These are phyloP conservation scores for Geotrichum cucujoidarum DNA, from an alignment of 1,139 yeast species.

Conservation along the genomic window DNA sequence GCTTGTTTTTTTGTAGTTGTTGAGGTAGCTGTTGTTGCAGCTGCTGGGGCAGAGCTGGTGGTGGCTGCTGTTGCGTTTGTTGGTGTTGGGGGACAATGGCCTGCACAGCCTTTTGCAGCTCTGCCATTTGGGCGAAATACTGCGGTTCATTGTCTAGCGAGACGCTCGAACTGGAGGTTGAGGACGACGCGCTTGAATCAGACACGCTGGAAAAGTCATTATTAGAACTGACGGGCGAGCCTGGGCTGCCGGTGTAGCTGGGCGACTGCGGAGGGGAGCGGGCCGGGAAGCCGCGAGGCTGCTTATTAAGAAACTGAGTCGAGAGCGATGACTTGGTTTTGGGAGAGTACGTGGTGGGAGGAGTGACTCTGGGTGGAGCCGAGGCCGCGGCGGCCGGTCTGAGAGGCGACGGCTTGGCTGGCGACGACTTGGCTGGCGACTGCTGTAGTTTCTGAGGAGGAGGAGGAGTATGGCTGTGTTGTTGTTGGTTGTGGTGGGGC, in stretches of 20 bases:
- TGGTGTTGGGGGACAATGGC: conserved; percentile 1
- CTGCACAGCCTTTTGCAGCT: conserved; percentile 2
- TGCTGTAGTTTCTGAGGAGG: no score
- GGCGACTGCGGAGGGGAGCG: conserved; percentile 30
- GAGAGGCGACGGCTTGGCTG: neutral
- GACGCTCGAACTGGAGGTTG: conserved; percentile 1
- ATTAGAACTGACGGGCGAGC: conserved; percentile 1
- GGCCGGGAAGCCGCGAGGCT: conserved; percentile 36
- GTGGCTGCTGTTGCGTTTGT: no score
- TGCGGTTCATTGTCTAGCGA: neutral
- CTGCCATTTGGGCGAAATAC: neutral
- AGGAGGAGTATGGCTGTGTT: neutral
- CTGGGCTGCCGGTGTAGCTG: conserved; percentile 2
- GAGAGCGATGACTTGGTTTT: neutral
- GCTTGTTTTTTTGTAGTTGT: no score
- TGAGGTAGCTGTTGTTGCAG: no score
- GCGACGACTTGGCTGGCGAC: neutral
- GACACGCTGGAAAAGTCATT: neutral
- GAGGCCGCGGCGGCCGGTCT: neutral
- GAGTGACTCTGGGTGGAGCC: neutral
- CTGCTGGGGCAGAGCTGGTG: no score
- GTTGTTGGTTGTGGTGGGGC: no score
- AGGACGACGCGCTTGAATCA: neutral
- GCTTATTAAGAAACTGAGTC: neutral
- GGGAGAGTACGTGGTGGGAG: neutral